These are phyloP conservation scores for Hymenoscyphus fraxineus DNA, from an alignment of 2,329 filamentous ascomycete species.

Conservation along the genomic window DNA sequence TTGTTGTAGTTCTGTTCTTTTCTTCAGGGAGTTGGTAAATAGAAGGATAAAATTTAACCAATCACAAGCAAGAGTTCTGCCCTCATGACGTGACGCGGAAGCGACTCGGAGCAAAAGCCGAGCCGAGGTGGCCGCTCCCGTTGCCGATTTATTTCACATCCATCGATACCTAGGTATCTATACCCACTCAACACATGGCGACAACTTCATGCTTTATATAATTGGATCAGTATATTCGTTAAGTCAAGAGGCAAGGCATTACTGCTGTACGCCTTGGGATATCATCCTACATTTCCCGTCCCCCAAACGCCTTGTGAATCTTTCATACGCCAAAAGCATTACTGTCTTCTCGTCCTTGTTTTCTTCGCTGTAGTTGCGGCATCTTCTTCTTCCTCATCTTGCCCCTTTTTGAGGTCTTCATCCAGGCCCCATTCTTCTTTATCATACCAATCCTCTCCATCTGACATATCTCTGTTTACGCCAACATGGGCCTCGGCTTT, in stretches of 20 bases:
- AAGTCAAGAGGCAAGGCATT: background rate
- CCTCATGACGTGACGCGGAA: constrained; percentile 24
- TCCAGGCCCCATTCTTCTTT: constrained; percentile 72
- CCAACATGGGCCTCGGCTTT: constrained; percentile 73
- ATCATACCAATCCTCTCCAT: constrained; percentile 89
- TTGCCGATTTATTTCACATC: too few species aligned
- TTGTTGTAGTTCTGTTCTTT: constrained; percentile 11
- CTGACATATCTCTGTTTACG: constrained; percentile 67
- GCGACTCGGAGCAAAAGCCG: constrained; percentile 1
- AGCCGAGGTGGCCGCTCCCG: background rate
- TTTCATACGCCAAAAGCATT: constrained; percentile 6
- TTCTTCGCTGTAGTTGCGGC: constrained; percentile 46
- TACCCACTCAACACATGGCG: background rate
- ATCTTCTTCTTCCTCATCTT: constrained; percentile 79
- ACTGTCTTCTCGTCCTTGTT: constrained; percentile 42
- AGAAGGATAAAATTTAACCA: constrained; percentile 12
- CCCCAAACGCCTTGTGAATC: background rate
- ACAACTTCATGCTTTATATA: background rate
- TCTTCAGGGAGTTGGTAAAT: background rate
- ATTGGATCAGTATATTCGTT: background rate
- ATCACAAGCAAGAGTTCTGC: constrained; percentile 19
- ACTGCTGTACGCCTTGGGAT: constrained; percentile 3
- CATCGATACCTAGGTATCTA: too few species aligned
- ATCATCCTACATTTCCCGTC: constrained; percentile 6
- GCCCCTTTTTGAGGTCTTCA: constrained; percentile 74